phyloP scores from a whole-genome alignment of 2,329 filamentous ascomycete genomes.

The Coleophoma eucalyptorum region DNA sequence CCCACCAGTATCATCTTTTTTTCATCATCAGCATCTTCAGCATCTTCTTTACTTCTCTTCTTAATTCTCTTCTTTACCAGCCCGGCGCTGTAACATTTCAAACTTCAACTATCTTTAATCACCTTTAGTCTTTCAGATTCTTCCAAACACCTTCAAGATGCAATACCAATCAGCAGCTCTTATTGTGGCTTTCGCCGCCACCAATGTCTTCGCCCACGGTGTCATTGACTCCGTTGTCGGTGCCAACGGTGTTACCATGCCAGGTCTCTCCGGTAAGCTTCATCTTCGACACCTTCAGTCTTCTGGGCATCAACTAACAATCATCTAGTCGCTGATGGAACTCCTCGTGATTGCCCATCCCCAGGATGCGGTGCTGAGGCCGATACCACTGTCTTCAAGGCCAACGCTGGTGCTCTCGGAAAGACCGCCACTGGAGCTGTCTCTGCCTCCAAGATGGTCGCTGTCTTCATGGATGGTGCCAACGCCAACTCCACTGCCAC shows the following conservation, averaged over 20 bases:
- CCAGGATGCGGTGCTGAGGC: constrained; percentile 62
- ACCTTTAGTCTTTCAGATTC: constrained; percentile 7
- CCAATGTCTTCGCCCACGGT: constrained; percentile 52
- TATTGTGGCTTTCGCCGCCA: constrained; percentile 37
- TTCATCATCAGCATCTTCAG: constrained; percentile 18
- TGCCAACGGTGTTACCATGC: constrained; percentile 60
- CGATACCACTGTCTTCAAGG: constrained; percentile 66
- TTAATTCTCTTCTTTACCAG: constrained; percentile 18
- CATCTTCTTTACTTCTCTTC: constrained; percentile 7
- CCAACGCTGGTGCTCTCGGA: constrained; percentile 56
- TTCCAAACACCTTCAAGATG: constrained; percentile 33
- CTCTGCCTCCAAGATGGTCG: constrained; percentile 51
- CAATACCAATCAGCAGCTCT: constrained; percentile 42
- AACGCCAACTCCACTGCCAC: constrained; percentile 33
- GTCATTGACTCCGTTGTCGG: constrained; percentile 52
- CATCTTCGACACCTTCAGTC: constrained; percentile 9
- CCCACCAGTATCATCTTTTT: constrained; percentile 13
- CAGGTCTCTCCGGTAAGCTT: constrained; percentile 47
- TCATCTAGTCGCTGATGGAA: constrained; percentile 53
- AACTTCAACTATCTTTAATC: constrained; percentile 6
- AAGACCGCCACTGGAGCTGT: constrained; percentile 58
- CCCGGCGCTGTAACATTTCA: constrained; percentile 22
- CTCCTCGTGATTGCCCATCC: constrained; percentile 61
- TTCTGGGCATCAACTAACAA: constrained; percentile 9
- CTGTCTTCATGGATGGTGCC: constrained; percentile 54